Evolutionary conservation across 768 basidiomycete species (phyloP), one percentile per base, ranked within the genome.

Genomic region (Guyanaporus albipodus): DNA sequence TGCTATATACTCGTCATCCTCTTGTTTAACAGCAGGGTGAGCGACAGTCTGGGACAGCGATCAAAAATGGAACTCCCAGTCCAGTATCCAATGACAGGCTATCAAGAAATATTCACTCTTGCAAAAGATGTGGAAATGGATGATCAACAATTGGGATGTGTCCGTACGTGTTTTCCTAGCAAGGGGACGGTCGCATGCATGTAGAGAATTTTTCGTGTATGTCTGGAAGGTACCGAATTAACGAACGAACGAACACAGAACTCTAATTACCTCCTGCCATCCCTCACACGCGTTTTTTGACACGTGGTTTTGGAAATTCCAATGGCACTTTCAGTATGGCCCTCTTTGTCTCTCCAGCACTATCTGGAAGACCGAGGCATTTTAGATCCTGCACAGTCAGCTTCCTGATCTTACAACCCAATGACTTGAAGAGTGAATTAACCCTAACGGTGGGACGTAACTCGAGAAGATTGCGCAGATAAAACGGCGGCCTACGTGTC

Each of bases 261-360:
- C 29, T 8, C 9, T 11, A 36, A 17, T 27, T 36, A 18, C 35
- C 42, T 43, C 22, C 34, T 1, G 22, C 44, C 37, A 36, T n/a
- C n/a, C 27, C 11, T 57, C 50, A 66, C 2, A 18, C 12, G 10
- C 67, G 64, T 42, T 70, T 67, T 53, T 59, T 71, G 22, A 53
- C 44, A 19, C 69, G 61, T 18, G 77, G 74, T 59, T 87, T 88
- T 0, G 92, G 93, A 68, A 96, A 96, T 50, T 78, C 73, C 1
- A 95, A 74, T 3, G 94, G 94, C 0, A 81, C 77, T 34, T 69
- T 78, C 44, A 98, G 72, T 1, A 85, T 70, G 0, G 92, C 93
- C 43, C 83, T 76, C 60, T 86, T 87, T 33, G 74, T 74, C 29
- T 77, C 78, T 8, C 75, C 82, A 3, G 78, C 79, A 26, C 72